A percentile compares a stretch with the other conserved stretches of the same genome.
Evolutionary conservation across 495 filamentous ascomycete species (phyloP).

Genomic region (Podospora fimiseda): DNA sequence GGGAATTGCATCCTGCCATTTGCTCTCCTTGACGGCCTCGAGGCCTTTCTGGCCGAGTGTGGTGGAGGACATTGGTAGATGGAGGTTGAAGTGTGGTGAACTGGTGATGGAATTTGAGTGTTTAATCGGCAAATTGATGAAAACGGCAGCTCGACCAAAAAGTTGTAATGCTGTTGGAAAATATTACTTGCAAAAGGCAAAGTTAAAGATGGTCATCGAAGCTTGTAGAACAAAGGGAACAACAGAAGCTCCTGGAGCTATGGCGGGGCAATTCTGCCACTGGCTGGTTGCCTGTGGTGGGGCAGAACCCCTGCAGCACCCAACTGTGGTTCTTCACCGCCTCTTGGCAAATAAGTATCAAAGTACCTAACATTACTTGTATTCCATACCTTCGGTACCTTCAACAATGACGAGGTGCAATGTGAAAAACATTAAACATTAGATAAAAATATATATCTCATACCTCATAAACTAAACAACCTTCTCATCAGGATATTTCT

Average conservation of each 20-base stretch:
- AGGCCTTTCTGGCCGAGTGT: constrained; percentile 32
- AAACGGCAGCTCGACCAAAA: no score
- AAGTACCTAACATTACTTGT: no score
- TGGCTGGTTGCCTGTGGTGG: background rate
- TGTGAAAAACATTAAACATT: background rate
- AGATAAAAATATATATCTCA: background rate
- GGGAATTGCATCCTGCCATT: constrained; percentile 61
- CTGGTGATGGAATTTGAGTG: no score
- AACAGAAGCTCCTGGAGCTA: background rate
- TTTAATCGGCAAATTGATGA: no score
- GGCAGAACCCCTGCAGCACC: background rate
- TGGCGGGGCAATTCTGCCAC: constrained; percentile 11
- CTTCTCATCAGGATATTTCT: constrained; percentile 61
- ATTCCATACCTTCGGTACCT: background rate
- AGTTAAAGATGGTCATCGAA: constrained; percentile 9
- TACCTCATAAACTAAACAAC: constrained; percentile 22
- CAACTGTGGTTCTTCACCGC: constrained; percentile 9
- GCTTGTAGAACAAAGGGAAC: constrained; percentile 1
- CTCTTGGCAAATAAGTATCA: background rate
- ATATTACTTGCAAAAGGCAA: background rate
- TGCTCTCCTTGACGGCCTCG: constrained; percentile 54
- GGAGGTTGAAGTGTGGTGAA: no score
- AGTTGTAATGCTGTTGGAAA: no score
- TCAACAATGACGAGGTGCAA: background rate
- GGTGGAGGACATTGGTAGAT: constrained; percentile 23